Base-by-base conservation (phyloP, 768 basidiomycete species). In the Tubosaeta sp. region DNA sequence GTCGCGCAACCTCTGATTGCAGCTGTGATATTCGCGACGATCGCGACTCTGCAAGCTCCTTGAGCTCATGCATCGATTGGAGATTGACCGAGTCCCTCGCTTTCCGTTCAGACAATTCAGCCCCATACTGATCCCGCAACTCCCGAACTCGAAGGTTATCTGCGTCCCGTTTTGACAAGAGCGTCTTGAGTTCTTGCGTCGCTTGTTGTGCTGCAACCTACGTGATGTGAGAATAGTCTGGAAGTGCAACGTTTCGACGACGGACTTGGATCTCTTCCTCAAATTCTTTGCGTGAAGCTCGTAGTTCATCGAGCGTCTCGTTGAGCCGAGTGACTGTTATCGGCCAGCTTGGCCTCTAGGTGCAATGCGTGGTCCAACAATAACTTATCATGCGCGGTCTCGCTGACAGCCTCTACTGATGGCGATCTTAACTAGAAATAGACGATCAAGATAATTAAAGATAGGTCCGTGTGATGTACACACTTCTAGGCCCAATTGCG, bases 91-190 rank as follows among this genome's bases (percentile, higher is more conserved):
- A 61, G 29, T 90, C 88, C 58, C 79, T 82, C 25, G 80, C 77
- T 63, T 80, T 84, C 50, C 85, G 79, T 62, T 94, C 91, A 34
- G 74, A 65, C 27, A 88, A 59, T 58, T 91, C 90, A 4, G 82
- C 80, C 9, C 66, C 63, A 42, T 74, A 74, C 55, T 86, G 84
- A 57, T 91, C 88, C 10, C 88, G 81, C 56, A 82, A 77, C 46
- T 86, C 85, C 22, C 89, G 82, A 19, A 91, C 73, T 32, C 89
- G 81, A n/a, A 74, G 67, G 59, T 80, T 81, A 48, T 91, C 88
- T 3, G 72, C 69, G 56, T 89, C 85, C 33, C 84, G 81, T 61
- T 85, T 87, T 9, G 72, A 71, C 33, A 86, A 65, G 64, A 81
- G 75, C 1, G 66, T 64, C 59, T 81, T 84, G 32, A 88, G 72